Evolutionary conservation across 2,329 filamentous ascomycete species (phyloP), one percentile per base, ranked within the genome.

Genomic region (Nothophaeocryptopus gaeumannii): DNA sequence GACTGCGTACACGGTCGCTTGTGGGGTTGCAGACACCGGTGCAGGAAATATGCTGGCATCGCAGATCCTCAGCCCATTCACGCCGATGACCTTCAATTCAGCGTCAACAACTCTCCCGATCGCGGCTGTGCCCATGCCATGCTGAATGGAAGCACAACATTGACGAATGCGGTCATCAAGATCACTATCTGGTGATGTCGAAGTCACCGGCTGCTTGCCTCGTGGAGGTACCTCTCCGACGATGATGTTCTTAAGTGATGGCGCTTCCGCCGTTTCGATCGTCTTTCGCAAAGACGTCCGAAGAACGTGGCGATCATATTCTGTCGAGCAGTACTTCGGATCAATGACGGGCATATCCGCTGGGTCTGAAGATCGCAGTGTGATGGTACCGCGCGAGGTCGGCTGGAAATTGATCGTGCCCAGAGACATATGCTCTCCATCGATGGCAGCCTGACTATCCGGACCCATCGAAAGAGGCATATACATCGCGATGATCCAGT

Each of bases 301-400:
- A 26, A 26, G 20, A 7, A 26, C 20, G 7, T 26, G 20, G 20
- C 20, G 20, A 26, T 26, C 20, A 12, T 34, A 40, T 31, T 44
- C 37, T n/a, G 50, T 40, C 5, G 44, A 31, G 1, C 82, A 67
- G 61, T 77, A 79, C 20, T 74, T 76, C 0, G 80, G 74, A 55
- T 83, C 73, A 59, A 81, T 78, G 2, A 71, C 58, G 0, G 85
- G 85, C 2, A 74, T 70, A 47, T 87, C 83, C 0, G 79, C 77
- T 0, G 85, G 84, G 60, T 88, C 78, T 0, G 77, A 69, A 0
- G 79, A 83, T 11, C 71, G 72, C 4, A 89, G 77, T 2, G 67
- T 75, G 4, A 89, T 83, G 1, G 74, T 77, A 7, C 86, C 86
- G 32, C 67, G 67, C 20, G 20, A 26, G 20, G 20, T 26, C 7